Evolutionary conservation across 2,329 filamentous ascomycete species (phyloP).

Genomic region (Aspergillus glaucus): DNA sequence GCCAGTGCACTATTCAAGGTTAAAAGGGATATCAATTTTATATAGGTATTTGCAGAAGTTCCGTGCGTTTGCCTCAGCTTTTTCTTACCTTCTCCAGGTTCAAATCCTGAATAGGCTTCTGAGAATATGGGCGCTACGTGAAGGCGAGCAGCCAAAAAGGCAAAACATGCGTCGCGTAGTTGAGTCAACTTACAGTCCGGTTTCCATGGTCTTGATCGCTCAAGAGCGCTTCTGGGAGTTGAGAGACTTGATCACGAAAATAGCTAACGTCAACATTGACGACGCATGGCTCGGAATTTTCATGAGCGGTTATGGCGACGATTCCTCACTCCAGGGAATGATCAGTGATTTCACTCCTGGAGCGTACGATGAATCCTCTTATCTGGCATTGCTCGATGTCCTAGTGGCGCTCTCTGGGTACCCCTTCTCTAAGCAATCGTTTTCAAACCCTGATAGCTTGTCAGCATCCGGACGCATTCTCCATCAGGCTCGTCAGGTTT

Average conservation of each 20-base stretch:
- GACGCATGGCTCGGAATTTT: neutral
- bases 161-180: neutral
- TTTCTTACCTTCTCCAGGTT: neutral
- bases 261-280: neutral
- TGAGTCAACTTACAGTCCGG: neutral
- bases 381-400: neutral
- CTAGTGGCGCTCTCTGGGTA: neutral
- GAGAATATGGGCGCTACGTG: neutral
- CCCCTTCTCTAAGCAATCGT: neutral
- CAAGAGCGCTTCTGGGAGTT: slow-evolving; percentile 4
- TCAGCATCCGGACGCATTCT: neutral
- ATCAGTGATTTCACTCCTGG: neutral
- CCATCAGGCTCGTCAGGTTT: neutral
- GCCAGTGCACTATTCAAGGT: neutral
- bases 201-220: slow-evolving; percentile 1
- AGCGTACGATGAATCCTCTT: slow-evolving; percentile 2
- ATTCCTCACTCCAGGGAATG: neutral
- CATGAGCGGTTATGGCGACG: neutral
- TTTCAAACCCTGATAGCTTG: neutral
- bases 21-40: neutral
- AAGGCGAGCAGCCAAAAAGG: neutral
- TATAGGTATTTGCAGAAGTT: neutral
- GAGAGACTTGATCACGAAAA: neutral
- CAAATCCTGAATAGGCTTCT: neutral
- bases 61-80: neutral